These are phyloP conservation scores for Saitozyma sp. DNA, from an alignment of 768 basidiomycete genomes.

Conservation along the genomic window DNA sequence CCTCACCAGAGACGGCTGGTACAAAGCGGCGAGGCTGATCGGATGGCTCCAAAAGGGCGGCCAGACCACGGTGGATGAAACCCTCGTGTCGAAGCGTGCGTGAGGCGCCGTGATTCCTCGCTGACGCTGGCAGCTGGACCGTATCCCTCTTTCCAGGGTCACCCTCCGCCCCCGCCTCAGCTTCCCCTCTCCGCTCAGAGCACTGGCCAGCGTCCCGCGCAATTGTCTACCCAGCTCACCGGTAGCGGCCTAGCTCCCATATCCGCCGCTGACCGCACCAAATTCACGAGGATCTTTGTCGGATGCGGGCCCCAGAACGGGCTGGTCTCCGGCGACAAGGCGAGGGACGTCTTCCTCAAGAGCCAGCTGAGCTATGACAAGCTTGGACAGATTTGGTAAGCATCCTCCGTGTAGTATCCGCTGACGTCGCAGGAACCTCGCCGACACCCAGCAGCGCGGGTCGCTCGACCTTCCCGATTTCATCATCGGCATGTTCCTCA, in stretches of 20 bases:
- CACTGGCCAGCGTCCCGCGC: constrained; percentile 20
- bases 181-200: constrained; percentile 47
- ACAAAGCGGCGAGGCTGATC: constrained; percentile 84
- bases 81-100: constrained; percentile 70
- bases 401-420: background rate
- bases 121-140: constrained; percentile 67
- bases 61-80: constrained; percentile 61
- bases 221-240: constrained; percentile 60
- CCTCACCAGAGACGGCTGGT: constrained; percentile 82
- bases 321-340: constrained; percentile 78
- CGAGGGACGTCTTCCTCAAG: constrained; percentile 85
- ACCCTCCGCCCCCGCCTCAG: constrained; percentile 58
- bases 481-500: constrained; percentile 92
- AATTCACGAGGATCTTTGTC: constrained; percentile 77
- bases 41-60: constrained; percentile 87
- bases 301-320: constrained; percentile 72
- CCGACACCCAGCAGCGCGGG: constrained; percentile 93
- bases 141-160: constrained; percentile 73
- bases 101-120: constrained; percentile 14
- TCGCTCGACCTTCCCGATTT: constrained; percentile 87
- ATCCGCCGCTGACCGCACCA: constrained; percentile 75
- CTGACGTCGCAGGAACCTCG: constrained; percentile 67
- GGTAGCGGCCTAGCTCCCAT: constrained; percentile 62
- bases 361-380: constrained; percentile 83
- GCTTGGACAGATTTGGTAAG: constrained; percentile 88